Conservation (phyloP, 2,329 filamentous ascomycete species). For the Fusarium torulosum region DNA sequence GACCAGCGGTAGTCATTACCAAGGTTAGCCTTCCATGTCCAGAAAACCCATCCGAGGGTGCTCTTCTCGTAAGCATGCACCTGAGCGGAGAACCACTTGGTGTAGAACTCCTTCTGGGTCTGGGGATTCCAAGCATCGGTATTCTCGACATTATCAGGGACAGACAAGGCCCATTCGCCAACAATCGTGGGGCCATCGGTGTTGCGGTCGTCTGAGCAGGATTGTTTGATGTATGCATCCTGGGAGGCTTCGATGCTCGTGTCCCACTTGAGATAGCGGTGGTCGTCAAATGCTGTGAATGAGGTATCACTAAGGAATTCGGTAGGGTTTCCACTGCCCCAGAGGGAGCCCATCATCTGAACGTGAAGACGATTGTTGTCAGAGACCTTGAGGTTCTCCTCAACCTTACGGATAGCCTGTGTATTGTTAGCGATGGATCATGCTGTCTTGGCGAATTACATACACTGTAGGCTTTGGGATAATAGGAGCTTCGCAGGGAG, state of each 20-base stretch:
- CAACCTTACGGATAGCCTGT: conserved; percentile 60
- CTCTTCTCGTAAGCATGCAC: conserved; percentile 42
- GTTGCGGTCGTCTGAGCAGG: conserved; percentile 62
- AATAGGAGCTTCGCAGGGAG: conserved; percentile 39
- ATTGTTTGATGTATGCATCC: conserved; percentile 61
- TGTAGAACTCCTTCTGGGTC: conserved; percentile 43
- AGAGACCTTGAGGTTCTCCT: conserved; percentile 57
- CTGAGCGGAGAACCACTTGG: conserved; percentile 46
- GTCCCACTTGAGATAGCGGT: conserved; percentile 70
- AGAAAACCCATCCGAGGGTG: conserved; percentile 45
- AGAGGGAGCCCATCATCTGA: conserved; percentile 62
- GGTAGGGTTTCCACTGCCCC: conserved; percentile 68
- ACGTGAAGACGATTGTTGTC: conserved; percentile 64
- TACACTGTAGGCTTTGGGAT: conserved; percentile 41
- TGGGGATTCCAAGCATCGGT: conserved; percentile 50
- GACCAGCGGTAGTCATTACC: conserved; percentile 47
- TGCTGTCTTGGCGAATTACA: accelerated
- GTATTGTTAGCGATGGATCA: background rate
- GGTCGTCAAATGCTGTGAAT: conserved; percentile 68
- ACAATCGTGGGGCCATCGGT: conserved; percentile 61
- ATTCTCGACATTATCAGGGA: conserved; percentile 62
- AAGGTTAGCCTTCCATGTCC: conserved; percentile 45
- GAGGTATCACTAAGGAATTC: conserved; percentile 57
- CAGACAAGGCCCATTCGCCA: conserved; percentile 69
- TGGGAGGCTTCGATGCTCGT: conserved; percentile 49